A percentile compares a stretch with the other conserved stretches of the same genome.
phyloP scores from a whole-genome alignment of 371 early-diverging fungal species.

The Saksenaea oblongispora region DNA sequence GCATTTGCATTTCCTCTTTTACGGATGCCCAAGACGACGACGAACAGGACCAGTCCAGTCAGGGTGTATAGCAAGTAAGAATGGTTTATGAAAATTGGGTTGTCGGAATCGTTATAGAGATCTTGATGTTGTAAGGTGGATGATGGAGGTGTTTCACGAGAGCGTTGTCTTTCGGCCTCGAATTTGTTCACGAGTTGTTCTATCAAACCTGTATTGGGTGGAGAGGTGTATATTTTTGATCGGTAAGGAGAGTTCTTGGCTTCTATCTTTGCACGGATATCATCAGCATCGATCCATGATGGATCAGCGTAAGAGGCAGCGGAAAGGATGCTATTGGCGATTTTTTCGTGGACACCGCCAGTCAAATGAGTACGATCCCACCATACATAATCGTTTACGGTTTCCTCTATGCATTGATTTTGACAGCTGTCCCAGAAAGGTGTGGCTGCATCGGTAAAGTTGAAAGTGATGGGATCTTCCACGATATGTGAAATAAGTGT shows the following conservation, averaged over 20 bases:
- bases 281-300: constrained; percentile 3
- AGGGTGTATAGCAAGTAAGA: not conserved
- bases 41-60: not conserved
- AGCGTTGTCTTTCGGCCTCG: constrained; percentile 9
- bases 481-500: constrained; percentile 32
- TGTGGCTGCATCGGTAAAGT: constrained; percentile 22
- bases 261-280: constrained; percentile 11
- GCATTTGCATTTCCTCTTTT: not conserved
- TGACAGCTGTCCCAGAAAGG: constrained; percentile 33
- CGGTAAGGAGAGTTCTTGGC: constrained; percentile 21
- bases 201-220: constrained; percentile 27
- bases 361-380: constrained; percentile 50
- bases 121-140: constrained; percentile 11
- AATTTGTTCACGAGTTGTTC: constrained; percentile 20
- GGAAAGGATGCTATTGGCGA: constrained; percentile 37
- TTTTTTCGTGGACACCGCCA: constrained; percentile 38
- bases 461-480: constrained; percentile 32
- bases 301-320: constrained; percentile 33
- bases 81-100: not conserved
- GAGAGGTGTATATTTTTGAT: constrained; percentile 22
- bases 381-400: constrained; percentile 42
- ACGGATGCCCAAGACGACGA: not conserved
- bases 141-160: not conserved
- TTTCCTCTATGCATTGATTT: constrained; percentile 12
- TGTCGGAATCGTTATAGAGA: constrained; percentile 7